Conservation (phyloP, 352 stramenopile genomes). For the Phytophthora brassicae region DNA sequence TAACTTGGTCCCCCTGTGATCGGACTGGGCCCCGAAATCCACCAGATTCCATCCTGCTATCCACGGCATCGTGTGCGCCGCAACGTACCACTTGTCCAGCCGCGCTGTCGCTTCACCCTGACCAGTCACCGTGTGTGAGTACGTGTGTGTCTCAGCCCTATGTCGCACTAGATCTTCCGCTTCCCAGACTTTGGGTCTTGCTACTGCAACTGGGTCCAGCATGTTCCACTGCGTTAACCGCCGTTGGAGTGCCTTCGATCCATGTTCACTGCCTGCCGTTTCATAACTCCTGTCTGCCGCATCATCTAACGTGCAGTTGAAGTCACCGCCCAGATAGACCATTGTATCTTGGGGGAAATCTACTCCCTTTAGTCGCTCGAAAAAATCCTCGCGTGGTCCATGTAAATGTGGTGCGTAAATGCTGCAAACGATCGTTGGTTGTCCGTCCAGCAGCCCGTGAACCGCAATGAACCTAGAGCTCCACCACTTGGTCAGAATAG, state of each 20-base stretch:
- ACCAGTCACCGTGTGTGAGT: neutral
- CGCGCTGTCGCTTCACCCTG: neutral
- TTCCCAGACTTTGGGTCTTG: too few relatives aligned
- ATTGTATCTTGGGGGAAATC: too few relatives aligned
- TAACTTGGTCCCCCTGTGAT: slow-evolving; percentile 1
- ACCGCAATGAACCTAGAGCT: neutral
- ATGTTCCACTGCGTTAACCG: neutral
- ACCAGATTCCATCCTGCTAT: slow-evolving; percentile 40
- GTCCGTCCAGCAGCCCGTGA: neutral
- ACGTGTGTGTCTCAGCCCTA: neutral
- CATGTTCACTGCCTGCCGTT: neutral
- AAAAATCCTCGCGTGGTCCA: neutral
- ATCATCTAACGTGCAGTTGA: neutral
- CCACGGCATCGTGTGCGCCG: slow-evolving; percentile 47
- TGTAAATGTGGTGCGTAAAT: neutral
- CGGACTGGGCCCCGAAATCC: neutral
- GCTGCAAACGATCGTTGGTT: neutral
- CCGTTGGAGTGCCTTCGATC: neutral
- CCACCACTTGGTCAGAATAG: too few relatives aligned
- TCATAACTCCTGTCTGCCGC: too few relatives aligned
- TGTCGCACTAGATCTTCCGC: too few relatives aligned
- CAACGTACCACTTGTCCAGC: slow-evolving; percentile 31
- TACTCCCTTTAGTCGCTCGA: too few relatives aligned
- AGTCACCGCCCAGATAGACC: neutral
- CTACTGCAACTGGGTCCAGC: neutral